Base-by-base conservation (phyloP, 116 monocot species). In the Phalaenopsis hybrid region DNA sequence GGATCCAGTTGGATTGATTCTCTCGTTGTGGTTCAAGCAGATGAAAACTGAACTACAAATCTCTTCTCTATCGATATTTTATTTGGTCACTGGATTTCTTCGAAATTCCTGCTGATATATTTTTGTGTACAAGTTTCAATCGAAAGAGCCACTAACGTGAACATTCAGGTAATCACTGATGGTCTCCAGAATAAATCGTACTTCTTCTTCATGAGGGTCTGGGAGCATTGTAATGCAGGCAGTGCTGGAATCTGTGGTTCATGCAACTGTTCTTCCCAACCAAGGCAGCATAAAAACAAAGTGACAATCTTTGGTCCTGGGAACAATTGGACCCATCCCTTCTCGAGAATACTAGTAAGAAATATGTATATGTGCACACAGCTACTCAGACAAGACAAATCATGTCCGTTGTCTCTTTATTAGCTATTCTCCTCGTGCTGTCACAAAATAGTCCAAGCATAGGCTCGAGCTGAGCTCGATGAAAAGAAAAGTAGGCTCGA, bases 341-440 rank as follows among this genome's bases (percentile, higher is more conserved):
- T 97, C 97, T 63, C 94, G 97, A 79, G 94, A 97, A 79, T 97
- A 97, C 82, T 97, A 97, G 84, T 97, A 94, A 74, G 94, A 94
- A 86, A 97, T 91, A 79, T 94, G 92, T 41, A 92, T 77, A 97
- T 90, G 82, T 97, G 97, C 20, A 93, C 97, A 50, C 97, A 94
- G 74, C 94, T 97, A 78, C 94, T 97, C 55, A 94, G 90, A 79
- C 80, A 90, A 94, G 90, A 79, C 80, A 90, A 83, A 97, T 97
- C 90, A 97, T 94, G 57, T 87, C 51, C 57, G 55, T 28, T 61
- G 89, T 87, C 80, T 88, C 85, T 74, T 89, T 92, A 79, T 93
- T 80, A 25, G 97, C 97, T 91, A 97, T 90, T 87, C 89, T 90
- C 78, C 97, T 91, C 21, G 94, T 80, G 51, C 87, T 81, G 79